Percentiles rank a stretch among this genome's conserved stretches.
phyloP scores from a whole-genome alignment of 306 rosid species.

The Medicago lupulina region DNA sequence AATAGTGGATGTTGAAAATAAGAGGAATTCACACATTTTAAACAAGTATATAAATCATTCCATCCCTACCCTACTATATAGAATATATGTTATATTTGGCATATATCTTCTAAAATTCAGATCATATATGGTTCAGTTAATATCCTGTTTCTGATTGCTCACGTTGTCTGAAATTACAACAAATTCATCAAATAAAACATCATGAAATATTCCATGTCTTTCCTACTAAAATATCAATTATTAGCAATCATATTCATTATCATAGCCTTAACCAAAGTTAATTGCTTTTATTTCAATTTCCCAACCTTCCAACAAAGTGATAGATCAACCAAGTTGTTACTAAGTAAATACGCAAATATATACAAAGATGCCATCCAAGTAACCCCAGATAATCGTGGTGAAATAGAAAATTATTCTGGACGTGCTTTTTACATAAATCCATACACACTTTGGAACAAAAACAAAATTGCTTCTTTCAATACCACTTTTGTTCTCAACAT shows the following conservation, averaged over 20 bases:
- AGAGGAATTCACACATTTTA: too few species aligned
- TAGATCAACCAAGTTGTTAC: not conserved
- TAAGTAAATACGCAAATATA: constrained; percentile 27
- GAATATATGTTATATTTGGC: not conserved
- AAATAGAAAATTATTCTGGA: constrained; percentile 1
- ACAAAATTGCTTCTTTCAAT: constrained; percentile 42
- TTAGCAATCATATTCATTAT: constrained; percentile 26
- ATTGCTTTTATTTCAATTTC: constrained; percentile 41
- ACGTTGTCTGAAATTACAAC: too few species aligned
- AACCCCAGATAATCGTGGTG: constrained; percentile 45
- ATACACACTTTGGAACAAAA: constrained; percentile 44
- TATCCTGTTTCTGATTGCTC: not conserved
- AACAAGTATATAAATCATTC: too few species aligned
- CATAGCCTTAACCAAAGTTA: constrained; percentile 31
- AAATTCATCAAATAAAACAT: not conserved
- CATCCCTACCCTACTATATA: too few species aligned
- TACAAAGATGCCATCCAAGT: constrained; percentile 45
- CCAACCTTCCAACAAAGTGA: constrained; percentile 26
- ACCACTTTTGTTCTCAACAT: constrained; percentile 49
- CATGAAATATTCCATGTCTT: not conserved
- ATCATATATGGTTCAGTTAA: constrained; percentile 20
- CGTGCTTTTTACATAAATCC: constrained; percentile 39
- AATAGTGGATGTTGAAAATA: too few species aligned
- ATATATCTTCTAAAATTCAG: not conserved
- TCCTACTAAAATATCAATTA: constrained; percentile 15